Base-by-base conservation (phyloP, 495 filamentous ascomycete genomes). In the Aspergillus mulundensis region DNA sequence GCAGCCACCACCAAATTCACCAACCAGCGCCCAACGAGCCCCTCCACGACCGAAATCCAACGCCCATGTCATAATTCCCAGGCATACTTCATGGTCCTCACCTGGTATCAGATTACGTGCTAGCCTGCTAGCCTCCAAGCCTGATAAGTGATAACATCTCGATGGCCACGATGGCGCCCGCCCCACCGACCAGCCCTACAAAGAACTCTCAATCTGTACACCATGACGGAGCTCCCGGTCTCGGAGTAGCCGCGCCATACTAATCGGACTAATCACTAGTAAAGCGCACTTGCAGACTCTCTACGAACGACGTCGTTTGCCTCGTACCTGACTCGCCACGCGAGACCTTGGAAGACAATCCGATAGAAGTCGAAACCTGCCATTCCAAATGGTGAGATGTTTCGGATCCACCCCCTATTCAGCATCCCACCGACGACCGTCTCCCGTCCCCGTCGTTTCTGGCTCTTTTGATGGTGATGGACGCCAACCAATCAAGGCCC, bases 401-500 rank as follows among this genome's bases (percentile, higher is more conserved):
- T n/a, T 30, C 25, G 45, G 24, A 30, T 34, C 45, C 28, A 25
- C 45, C 12, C 32, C 12, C 12, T 36, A 36, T 36, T 36, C 25
- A 24, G 45, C 30, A 24, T 34, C 39, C 8, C 25, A 28, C 25
- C n/a, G n/a, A n/a, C n/a, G n/a, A n/a, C n/a, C 25, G 25, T 28
- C 25, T 28, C 25, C 25, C 25, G 25, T 28, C 8, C 8, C 21
- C 23, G 43, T 25, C 43, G 43, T 46, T 46, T 25, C 43, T 28
- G 4, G 12, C 24, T 36, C 43, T 46, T 28, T 46, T 25, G 14
- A 38, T 38, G 25, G 25, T 8, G 30, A 36, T 50, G 16, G 19
- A 25, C 40, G 15, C 42, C 38, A 36, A 21, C 56, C 56, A 58
- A 58, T 53, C 28, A 58, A 50, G 39, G 24, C 18, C 25, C 41